Evolutionary conservation across 2,329 filamentous ascomycete genomes (phyloP).

Genomic region (Penicillium sp.): DNA sequence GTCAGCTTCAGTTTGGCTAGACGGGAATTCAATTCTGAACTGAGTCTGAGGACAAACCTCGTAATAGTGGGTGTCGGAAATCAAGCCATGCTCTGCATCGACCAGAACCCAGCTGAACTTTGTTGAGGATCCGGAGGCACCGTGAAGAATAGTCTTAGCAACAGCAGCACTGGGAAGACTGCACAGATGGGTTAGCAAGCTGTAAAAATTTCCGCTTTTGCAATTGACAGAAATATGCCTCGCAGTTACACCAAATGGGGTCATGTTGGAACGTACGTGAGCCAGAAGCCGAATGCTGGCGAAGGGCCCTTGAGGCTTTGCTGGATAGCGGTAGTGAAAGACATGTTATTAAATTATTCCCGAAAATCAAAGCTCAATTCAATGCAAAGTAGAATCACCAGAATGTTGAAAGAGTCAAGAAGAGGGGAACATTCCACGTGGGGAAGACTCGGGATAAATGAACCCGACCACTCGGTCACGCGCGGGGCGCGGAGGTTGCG

Average conservation of each 20-base stretch:
- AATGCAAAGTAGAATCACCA: background rate
- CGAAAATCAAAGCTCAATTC: background rate
- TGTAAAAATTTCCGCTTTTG: background rate
- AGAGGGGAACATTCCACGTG: background rate
- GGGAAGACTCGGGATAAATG: background rate
- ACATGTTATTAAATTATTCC: constrained; percentile 3
- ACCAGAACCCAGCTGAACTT: constrained; percentile 38
- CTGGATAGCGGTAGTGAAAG: constrained; percentile 15
- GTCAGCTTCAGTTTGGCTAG: constrained; percentile 1
- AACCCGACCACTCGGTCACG: background rate
- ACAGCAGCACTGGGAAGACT: constrained; percentile 31
- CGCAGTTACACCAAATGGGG: background rate
- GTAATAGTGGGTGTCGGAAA: constrained; percentile 38
- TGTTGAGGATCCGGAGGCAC: constrained; percentile 19
- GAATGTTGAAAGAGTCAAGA: background rate
- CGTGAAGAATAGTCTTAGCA: constrained; percentile 33
- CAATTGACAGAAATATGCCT: background rate
- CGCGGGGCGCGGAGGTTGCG: background rate
- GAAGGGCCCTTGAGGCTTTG: constrained; percentile 12
- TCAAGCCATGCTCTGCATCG: constrained; percentile 41
- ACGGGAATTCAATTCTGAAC: background rate
- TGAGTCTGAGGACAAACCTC: constrained; percentile 21
- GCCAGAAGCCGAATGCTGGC: constrained; percentile 32
- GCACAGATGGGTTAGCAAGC: background rate
- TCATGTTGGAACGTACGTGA: constrained; percentile 26